Conservation (phyloP, 2,329 filamentous ascomycete genomes). For the Diplodia sapinea region DNA sequence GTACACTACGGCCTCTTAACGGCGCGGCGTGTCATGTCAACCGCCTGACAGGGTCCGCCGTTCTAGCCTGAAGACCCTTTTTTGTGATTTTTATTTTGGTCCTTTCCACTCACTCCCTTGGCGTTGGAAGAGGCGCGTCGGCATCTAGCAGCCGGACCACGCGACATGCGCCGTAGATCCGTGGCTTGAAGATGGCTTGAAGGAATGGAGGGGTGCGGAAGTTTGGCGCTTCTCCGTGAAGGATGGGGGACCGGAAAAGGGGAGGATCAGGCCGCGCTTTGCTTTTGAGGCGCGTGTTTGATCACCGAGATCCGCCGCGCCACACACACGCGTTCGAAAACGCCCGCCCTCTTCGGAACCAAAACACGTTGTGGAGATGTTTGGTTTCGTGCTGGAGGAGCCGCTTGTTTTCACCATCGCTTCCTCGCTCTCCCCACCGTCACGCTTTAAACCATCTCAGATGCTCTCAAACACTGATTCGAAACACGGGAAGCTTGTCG, state of each 20-base stretch:
- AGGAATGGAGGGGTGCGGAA: background rate
- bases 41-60: background rate
- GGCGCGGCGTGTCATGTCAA: conserved; percentile 1
- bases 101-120: background rate
- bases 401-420: background rate
- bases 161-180: conserved; percentile 11
- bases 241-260: background rate
- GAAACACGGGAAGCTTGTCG: conserved; percentile 1
- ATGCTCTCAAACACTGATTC: background rate
- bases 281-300: conserved; percentile 17
- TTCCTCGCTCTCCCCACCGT: background rate
- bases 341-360: background rate
- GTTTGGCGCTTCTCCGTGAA: conserved; percentile 22
- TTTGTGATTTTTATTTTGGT: background rate
- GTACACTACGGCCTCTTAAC: conserved; percentile 20
- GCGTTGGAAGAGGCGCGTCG: conserved; percentile 12
- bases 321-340: conserved; percentile 1
- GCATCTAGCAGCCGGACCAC: background rate
- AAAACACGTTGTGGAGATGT: conserved; percentile 1
- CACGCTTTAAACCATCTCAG: background rate
- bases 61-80: background rate
- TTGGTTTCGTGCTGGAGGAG: background rate
- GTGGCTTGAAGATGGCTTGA: conserved; percentile 13
- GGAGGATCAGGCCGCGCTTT: background rate
- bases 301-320: conserved; percentile 29